Conservation (phyloP, 306 rosid genomes). For the Rubus idaeus region DNA sequence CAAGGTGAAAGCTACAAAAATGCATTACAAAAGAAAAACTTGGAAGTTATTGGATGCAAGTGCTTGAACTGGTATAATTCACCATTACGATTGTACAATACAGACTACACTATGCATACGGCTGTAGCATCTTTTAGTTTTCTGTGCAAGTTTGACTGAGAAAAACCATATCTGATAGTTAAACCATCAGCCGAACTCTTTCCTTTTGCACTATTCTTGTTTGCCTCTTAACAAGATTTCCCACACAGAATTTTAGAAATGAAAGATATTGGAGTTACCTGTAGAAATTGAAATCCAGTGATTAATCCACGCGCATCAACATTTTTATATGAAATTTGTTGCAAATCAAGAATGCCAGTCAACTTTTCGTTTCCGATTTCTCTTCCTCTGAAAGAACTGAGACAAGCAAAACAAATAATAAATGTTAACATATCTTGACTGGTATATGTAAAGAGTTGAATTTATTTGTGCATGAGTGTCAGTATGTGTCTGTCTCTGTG, state of each 20-base stretch:
- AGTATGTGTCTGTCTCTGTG: not conserved
- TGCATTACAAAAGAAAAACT: too few species aligned
- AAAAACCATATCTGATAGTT: not conserved
- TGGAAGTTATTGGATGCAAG: too few species aligned
- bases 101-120: not conserved
- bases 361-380: conserved; percentile 84
- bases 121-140: not conserved
- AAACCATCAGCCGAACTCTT: not conserved
- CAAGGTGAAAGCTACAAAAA: not conserved
- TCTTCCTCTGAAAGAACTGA: conserved; percentile 67
- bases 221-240: not conserved
- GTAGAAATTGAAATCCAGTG: conserved; percentile 86
- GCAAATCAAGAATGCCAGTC: conserved; percentile 74
- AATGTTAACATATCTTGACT: not conserved
- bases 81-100: not conserved
- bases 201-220: not conserved
- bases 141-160: not conserved
- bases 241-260: conserved; percentile 4
- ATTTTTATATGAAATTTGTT: conserved; percentile 57
- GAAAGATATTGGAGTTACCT: conserved; percentile 44
- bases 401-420: conserved; percentile 22
- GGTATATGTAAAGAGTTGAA: not conserved
- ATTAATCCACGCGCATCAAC: conserved; percentile 77
- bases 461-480: not conserved
- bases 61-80: too few species aligned